Conservation (phyloP, 208 protist genomes). For the Crithidia thermophila region DNA sequence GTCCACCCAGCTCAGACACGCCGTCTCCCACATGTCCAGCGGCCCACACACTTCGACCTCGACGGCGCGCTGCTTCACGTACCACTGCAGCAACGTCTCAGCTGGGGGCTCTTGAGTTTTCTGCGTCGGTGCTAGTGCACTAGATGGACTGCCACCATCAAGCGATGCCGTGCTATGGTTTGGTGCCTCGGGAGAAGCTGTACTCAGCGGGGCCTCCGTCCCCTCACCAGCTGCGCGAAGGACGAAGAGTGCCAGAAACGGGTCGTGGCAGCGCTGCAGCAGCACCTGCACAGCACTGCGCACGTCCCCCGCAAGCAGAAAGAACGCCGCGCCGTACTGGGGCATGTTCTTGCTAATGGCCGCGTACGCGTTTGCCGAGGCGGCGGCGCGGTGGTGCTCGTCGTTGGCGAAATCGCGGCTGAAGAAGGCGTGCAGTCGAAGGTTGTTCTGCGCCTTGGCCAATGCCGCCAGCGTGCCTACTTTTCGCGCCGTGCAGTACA, state of each 20-base stretch:
- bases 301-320: constrained; percentile 88
- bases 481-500: constrained; percentile 89
- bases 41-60: constrained; percentile 33
- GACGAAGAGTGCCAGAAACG: constrained; percentile 78
- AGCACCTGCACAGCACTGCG: constrained; percentile 87
- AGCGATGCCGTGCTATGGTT: no score
- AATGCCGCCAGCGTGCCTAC: constrained; percentile 86
- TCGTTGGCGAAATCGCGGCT: constrained; percentile 80
- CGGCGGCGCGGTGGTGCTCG: constrained; percentile 66
- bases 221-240: constrained; percentile 50
- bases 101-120: neutral
- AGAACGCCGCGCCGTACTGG: constrained; percentile 92
- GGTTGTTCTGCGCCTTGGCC: constrained; percentile 88
- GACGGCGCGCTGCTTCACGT: constrained; percentile 15
- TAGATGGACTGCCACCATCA: no score
- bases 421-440: constrained; percentile 89
- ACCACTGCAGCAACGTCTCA: constrained; percentile 39
- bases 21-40: constrained; percentile 67
- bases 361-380: constrained; percentile 91
- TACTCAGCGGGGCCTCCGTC: neutral
- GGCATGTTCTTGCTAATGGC: constrained; percentile 88
- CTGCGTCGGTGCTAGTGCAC: no score
- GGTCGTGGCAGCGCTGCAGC: constrained; percentile 74
- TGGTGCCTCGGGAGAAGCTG: constrained; percentile 2
- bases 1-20: constrained; percentile 64